Base-by-base conservation (phyloP, 108 stramenopile species). In the Cylindrotheca fusiformis region DNA sequence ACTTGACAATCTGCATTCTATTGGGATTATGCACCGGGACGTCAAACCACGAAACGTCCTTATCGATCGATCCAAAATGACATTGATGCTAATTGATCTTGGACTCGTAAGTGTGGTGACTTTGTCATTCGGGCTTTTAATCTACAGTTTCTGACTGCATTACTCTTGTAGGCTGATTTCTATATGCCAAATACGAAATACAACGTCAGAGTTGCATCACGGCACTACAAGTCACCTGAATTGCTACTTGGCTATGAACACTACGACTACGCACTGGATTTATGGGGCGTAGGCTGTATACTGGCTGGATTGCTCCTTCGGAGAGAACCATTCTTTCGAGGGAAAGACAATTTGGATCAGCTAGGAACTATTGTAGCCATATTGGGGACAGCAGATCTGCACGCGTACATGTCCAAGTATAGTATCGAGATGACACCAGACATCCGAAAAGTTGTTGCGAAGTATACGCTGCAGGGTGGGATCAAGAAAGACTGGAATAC, bases 161-260 rank as follows among this genome's bases (percentile, higher is more conserved):
- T n/a, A n/a, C n/a, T n/a, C n/a, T n/a, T n/a, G n/a, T 63, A 95
- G 27, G 92, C 93, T 2, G 96, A 97, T 60, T 95, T 97, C 63
- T 97, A 92, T 58, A 63, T 90, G 18, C 94, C 94, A 22, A 76
- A 90, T 32, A 83, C 79, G 58, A 51, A 71, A 28, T 94, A 93
- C 80, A 95, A 93, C 72, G 93, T 92, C 3, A 84, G 94, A 6
- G 96, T 96, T 0, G 94, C 93, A 20, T 91, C 90, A 5, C 76
- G 93, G 18, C 93, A 94, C 55, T 96, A 95, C 87, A 96, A 96
- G 72, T 72, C 78, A 32, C 96, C 96, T 12, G 96, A 96, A 86
- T 54, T 96, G 8, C 62, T 96, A 8, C 58, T 94, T 19, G 96
- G 94, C 6, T 84, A 78, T 45, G 72, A 79, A 24, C 61, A 74